Conservation (phyloP, 345 rosid species). For the Eucalyptus virginea region DNA sequence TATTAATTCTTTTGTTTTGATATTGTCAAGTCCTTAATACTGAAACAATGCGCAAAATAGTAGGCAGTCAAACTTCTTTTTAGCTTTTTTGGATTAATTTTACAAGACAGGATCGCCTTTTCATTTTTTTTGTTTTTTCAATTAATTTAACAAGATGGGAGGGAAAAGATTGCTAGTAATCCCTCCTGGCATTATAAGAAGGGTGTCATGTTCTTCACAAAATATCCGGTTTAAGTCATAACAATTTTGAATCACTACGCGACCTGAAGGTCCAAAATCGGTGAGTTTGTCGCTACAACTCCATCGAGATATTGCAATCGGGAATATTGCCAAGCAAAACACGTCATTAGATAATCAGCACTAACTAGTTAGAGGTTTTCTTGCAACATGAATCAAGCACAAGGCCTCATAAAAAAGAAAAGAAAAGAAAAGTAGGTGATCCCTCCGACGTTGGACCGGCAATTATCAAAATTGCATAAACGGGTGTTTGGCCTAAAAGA, state of each 20-base stretch:
- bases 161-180: background rate
- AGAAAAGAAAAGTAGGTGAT: background rate
- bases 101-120: too few relatives aligned
- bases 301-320: background rate
- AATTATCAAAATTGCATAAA: background rate
- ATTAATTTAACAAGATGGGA: background rate
- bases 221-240: rapidly evolving
- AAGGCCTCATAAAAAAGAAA: background rate
- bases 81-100: background rate
- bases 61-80: background rate
- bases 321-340: background rate
- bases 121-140: too few relatives aligned
- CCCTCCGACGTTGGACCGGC: background rate
- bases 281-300: rapidly evolving
- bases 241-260: background rate
- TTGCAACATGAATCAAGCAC: background rate
- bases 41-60: background rate
- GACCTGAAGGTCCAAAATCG: rapidly evolving
- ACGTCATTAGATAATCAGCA: background rate
- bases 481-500: background rate
- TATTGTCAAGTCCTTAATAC: background rate
- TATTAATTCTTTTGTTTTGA: background rate
- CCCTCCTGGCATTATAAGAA: background rate
- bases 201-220: rapidly evolving
- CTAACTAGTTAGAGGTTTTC: background rate